Base-by-base conservation (phyloP, 805 yeast genomes). In the Saturnispora mendoncae region DNA sequence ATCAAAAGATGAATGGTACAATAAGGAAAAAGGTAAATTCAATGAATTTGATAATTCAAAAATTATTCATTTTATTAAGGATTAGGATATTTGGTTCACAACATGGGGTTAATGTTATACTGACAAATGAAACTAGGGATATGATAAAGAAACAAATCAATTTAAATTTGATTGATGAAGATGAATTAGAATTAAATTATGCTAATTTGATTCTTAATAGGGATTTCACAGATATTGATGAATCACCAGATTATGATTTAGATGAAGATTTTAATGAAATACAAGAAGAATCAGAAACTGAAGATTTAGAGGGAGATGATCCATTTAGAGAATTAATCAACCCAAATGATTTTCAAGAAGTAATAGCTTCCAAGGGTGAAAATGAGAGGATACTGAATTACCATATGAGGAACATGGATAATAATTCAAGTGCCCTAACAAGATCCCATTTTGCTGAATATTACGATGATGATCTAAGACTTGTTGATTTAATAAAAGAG, bases 381-480 rank as follows among this genome's bases (percentile, higher is more conserved):
- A 58, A 58, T n/a, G 57, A 50, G 5, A 46, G 57, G 17, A 60
- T 63, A 13, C 41, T 62, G 35, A 48, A 54, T 30, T 51, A 50
- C 9, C 67, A 63, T 39, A 36, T 63, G 45, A 36, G 34, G 19
- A 28, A 46, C 12, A 4, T 40, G 8, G 24, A 43, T 17, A 33
- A 28, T 6, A 24, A 30, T 9, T 25, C 33, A 3, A 29, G 44
- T 13, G 31, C 17, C 3, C 41, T 49, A n/a, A 62, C 66, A 7
- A 48, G 66, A 43, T 55, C 64, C 6, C 38, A 44, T 21, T 62
- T 60, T 42, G 45, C 47, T 15, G 38, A 46, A 17, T 44, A 41
- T 24, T 53, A 53, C 42, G 43, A 48, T 14, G 51, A 50, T 13
- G 58, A 56, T 24, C 33, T 50, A 35, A 55, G 51, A 25, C 46